Evolutionary conservation across 805 yeast genomes (phyloP), one percentile per base, ranked within the genome.

Genomic region (Nakazawaea ishiwadae): DNA sequence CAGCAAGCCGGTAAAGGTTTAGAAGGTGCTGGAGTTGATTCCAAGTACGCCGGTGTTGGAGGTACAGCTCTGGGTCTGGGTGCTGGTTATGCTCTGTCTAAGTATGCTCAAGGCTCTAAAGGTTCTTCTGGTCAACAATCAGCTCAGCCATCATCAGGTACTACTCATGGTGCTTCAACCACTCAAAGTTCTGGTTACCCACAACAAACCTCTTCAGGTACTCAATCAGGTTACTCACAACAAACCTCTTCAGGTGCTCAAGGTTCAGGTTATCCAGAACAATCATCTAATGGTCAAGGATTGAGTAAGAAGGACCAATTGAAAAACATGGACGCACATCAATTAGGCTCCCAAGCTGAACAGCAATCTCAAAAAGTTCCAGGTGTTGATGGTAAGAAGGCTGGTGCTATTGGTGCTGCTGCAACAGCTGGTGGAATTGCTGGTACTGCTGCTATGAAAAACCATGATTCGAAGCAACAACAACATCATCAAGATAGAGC

Each of bases 391-490:
- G 9, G 23, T 17, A 21, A 24, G 16, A 27, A 27, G 14, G 39
- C 32, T 27, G 39, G 33, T 17, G 39, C 31, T 5, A 20, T 37
- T 14, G 42, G 42, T 12, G 42, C 36, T 17, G 17, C 15, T 11
- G 36, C 17, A 5, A 24, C 37, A 17, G 37, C 33, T 27, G 42
- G 28, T 12, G 33, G 36, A 17, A 18, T 12, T 17, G 41, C 36
- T 7, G 41, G 31, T 14, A 31, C 41, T 23, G 21, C 30, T n/a
- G n/a, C n/a, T n/a, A n/a, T n/a, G n/a, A n/a, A n/a, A n/a, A n/a
- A n/a, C n/a, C n/a, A n/a, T n/a, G n/a, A n/a, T n/a, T n/a, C n/a
- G n/a, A n/a, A n/a, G n/a, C n/a, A n/a, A n/a, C n/a, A n/a, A n/a
- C n/a, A n/a, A n/a, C 20, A 30, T n/a, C 40, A 37, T 23, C 35